Base-by-base conservation (phyloP, 1,284 basidiomycete species). In the Puccinia hordei region DNA sequence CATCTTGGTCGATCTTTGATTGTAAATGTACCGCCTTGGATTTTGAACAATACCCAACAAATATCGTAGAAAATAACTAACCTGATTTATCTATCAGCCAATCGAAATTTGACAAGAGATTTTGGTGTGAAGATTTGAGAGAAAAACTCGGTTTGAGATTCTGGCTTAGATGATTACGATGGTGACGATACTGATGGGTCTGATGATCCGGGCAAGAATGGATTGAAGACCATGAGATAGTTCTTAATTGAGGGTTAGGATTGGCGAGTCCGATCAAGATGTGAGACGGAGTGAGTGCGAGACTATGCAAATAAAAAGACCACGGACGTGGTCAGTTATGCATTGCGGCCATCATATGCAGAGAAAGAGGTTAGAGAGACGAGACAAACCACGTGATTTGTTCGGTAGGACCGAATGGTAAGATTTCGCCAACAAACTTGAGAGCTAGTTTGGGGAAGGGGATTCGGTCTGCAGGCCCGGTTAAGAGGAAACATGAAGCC, bases 31-130 rank as follows among this genome's bases (percentile, higher is more conserved):
- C 49, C 22, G 51, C 22, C 5, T 53, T n/a, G 27, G 9, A 57
- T 57, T 2, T 4, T 22, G 27, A 24, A 57, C 55, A 27, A 57
- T 57, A 24, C 24, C 22, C 22, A 61, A 19, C n/a, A 41, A 41
- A 44, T n/a, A 65, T 3, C 6, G 24, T 6, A 5, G n/a, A 24
- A 57, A 57, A 27, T 3, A 41, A 74, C 66, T 27, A 68, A 80
- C 71, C 78, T 65, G 69, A 73, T 46, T 61, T 59, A 66, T 80
- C 59, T n/a, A 80, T 73, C 12, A 80, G 59, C 78, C 78, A 80
- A 73, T 80, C 78, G 22, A 80, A 73, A 30, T 68, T 30, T 4
- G 19, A 19, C 53, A 73, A 65, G 9, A 71, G 13, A 51, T 59
- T 19, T 35, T n/a, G 35, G 33, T 30, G 44, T 57, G 57, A 73